These are phyloP conservation scores for Cladosporium oxysporum DNA, from an alignment of 2,329 filamentous ascomycete species.

Conservation along the genomic window DNA sequence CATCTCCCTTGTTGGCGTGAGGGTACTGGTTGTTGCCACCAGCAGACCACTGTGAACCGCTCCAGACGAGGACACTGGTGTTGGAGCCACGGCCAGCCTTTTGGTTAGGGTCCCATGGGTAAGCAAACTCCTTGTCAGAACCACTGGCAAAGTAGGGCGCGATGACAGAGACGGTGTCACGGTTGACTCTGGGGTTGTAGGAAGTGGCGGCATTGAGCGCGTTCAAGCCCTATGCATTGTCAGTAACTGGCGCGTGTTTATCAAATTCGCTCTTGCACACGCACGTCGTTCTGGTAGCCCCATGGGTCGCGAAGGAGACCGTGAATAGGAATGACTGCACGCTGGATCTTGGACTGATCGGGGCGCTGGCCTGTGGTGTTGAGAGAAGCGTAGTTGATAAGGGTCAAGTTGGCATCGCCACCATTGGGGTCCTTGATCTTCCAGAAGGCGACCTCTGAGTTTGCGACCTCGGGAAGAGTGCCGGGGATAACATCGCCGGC, in stretches of 20 bases:
- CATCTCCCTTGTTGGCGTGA: constrained; percentile 21
- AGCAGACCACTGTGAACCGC: constrained; percentile 36
- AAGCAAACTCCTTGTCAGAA: constrained; percentile 36
- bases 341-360: constrained; percentile 30
- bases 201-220: constrained; percentile 32
- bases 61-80: constrained; percentile 38
- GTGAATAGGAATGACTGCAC: constrained; percentile 36
- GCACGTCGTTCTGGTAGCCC: constrained; percentile 30
- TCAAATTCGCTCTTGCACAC: background rate
- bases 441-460: constrained; percentile 36
- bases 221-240: constrained; percentile 29
- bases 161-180: constrained; percentile 35
- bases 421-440: constrained; percentile 33
- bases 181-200: constrained; percentile 31
- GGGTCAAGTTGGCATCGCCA: constrained; percentile 29
- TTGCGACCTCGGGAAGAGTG: constrained; percentile 25
- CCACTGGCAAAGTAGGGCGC: constrained; percentile 40
- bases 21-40: constrained; percentile 40
- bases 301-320: constrained; percentile 33
- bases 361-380: constrained; percentile 29
- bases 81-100: constrained; percentile 32
- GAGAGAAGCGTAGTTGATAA: constrained; percentile 37
- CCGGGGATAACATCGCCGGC: constrained; percentile 29
- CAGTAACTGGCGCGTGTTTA: background rate
- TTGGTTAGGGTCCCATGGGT: constrained; percentile 36